A percentile compares a stretch with the other conserved stretches of the same genome.
phyloP scores from a whole-genome alignment of 768 basidiomycete species.

The Suillus paluster region DNA sequence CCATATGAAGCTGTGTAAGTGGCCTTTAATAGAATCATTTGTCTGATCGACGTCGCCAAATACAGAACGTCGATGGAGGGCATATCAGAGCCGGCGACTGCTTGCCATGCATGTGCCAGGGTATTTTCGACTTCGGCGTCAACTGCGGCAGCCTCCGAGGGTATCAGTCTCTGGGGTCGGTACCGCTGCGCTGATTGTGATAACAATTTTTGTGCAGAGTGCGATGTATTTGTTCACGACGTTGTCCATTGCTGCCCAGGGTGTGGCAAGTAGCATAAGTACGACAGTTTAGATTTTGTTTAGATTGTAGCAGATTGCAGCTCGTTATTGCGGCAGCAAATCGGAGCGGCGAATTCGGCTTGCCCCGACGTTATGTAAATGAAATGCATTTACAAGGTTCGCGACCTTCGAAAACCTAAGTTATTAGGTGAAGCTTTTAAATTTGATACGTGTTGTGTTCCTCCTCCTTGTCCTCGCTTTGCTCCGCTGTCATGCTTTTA shows the following conservation, averaged over 20 bases:
- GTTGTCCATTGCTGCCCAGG: conserved; percentile 95
- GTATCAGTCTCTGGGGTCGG: conserved; percentile 82
- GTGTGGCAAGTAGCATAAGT: conserved; percentile 65
- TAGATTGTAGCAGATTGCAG: neutral
- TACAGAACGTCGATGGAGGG: conserved; percentile 47
- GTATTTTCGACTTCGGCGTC: conserved; percentile 58
- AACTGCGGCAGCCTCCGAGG: conserved; percentile 51
- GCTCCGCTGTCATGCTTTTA: conserved; percentile 24
- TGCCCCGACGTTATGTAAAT: neutral
- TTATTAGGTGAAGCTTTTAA: no score
- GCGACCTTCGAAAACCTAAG: no score
- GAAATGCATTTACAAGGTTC: neutral
- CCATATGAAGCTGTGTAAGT: conserved; percentile 82
- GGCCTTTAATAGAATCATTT: conserved; percentile 4
- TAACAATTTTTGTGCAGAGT: conserved; percentile 92
- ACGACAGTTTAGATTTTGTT: conserved; percentile 16
- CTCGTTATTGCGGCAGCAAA: neutral
- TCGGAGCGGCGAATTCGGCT: neutral
- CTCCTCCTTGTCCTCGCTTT: conserved; percentile 7
- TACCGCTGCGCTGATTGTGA: conserved; percentile 89
- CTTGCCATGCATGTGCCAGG: conserved; percentile 82
- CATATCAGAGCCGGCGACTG: conserved; percentile 34
- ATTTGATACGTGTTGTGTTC: neutral
- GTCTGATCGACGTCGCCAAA: conserved; percentile 1
- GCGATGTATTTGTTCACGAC: conserved; percentile 96